Percentiles rank a stretch among this genome's conserved stretches.
phyloP scores from a whole-genome alignment of 495 filamentous ascomycete genomes.

The Penicillium parvum region DNA sequence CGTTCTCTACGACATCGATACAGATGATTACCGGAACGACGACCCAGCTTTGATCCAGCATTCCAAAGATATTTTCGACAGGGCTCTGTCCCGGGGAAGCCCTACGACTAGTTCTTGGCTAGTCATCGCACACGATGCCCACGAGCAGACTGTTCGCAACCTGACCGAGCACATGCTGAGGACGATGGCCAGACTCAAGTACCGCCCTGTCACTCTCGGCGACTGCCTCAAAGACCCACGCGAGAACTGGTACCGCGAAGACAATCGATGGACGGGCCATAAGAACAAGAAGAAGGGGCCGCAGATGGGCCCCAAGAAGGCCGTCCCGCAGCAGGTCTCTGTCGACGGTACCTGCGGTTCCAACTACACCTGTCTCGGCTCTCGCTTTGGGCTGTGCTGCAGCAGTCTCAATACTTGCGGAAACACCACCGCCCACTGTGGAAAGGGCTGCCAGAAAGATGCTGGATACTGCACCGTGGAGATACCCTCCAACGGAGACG shows the following conservation, averaged over 20 bases:
- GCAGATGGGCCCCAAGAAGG: constrained; percentile 30
- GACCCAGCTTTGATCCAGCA: constrained; percentile 56
- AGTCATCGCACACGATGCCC: constrained; percentile 75
- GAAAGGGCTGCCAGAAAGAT: constrained; percentile 43
- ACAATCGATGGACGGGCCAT: constrained; percentile 19
- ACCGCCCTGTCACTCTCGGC: constrained; percentile 66
- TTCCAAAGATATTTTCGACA: constrained; percentile 68
- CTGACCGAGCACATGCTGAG: constrained; percentile 71
- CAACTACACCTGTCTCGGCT: constrained; percentile 47
- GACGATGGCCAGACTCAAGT: constrained; percentile 53
- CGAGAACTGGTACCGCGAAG: constrained; percentile 65
- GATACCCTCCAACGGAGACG: constrained; percentile 22
- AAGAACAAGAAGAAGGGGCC: constrained; percentile 13
- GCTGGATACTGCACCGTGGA: constrained; percentile 44
- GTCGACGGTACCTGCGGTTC: constrained; percentile 50
- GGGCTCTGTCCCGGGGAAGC: constrained; percentile 38
- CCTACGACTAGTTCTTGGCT: constrained; percentile 52
- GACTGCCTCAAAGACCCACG: constrained; percentile 68
- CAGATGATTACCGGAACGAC: constrained; percentile 69
- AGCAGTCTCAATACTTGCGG: constrained; percentile 43
- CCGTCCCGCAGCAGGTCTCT: constrained; percentile 37
- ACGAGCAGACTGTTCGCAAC: constrained; percentile 70
- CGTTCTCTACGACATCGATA: constrained; percentile 73
- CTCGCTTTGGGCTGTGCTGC: constrained; percentile 42
- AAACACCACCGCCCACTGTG: constrained; percentile 46